phyloP scores from a whole-genome alignment of 495 filamentous ascomycete species.

The Elasticomyces elasticus region DNA sequence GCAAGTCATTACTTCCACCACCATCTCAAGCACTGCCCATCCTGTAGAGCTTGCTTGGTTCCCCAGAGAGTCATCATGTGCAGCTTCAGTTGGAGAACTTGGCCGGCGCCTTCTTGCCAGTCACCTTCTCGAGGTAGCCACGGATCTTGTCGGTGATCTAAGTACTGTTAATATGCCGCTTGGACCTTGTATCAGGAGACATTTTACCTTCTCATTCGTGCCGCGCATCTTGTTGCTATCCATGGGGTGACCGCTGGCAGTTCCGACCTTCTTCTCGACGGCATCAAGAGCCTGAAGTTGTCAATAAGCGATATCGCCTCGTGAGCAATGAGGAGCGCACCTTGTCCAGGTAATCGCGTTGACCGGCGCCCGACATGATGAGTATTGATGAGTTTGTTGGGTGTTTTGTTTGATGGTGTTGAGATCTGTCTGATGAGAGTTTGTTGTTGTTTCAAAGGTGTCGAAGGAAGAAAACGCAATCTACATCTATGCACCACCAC shows the following conservation, averaged over 20 bases:
- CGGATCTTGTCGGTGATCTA: conserved; percentile 17
- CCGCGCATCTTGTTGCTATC: conserved; percentile 9
- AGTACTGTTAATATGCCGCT: neutral
- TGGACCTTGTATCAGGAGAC: neutral
- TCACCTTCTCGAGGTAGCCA: conserved; percentile 12
- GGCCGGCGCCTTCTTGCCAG: conserved; percentile 19
- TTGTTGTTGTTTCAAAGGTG: too few relatives aligned
- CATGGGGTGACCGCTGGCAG: neutral
- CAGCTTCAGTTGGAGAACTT: conserved; percentile 17
- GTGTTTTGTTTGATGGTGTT: neutral
- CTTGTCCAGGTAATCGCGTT: conserved; percentile 8
- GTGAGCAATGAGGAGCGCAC: neutral
- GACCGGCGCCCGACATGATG: too few relatives aligned
- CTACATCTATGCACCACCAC: too few relatives aligned
- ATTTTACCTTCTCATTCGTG: conserved; percentile 7
- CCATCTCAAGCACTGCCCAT: neutral
- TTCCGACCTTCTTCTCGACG: neutral
- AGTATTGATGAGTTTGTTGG: neutral
- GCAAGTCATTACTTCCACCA: conserved; percentile 1
- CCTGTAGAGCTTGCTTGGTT: too few relatives aligned
- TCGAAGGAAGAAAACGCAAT: too few relatives aligned
- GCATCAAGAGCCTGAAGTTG: neutral
- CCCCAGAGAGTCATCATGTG: too few relatives aligned
- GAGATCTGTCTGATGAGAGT: neutral
- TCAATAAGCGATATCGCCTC: neutral